Evolutionary conservation across 2,329 filamentous ascomycete species (phyloP).

Genomic region (Neofusicoccum umdonicola): DNA sequence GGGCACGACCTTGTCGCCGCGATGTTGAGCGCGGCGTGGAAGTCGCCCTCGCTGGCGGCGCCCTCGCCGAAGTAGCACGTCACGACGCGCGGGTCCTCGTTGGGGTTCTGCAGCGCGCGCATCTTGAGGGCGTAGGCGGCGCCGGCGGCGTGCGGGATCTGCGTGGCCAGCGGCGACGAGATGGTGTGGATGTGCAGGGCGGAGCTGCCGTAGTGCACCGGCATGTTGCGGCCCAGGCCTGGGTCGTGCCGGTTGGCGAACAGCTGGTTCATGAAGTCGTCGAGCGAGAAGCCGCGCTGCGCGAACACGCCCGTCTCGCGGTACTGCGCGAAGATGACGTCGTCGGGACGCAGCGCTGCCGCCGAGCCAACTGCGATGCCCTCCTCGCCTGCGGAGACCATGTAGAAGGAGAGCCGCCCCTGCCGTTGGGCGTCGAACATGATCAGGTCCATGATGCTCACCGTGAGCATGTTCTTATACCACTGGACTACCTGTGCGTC

Average conservation of each 20-base stretch:
- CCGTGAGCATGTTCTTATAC: conserved; percentile 66
- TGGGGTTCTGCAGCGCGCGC: conserved; percentile 70
- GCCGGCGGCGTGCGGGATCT: conserved; percentile 83
- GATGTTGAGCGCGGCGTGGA: conserved; percentile 87
- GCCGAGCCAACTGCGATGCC: conserved; percentile 88
- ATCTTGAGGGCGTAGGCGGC: conserved; percentile 86
- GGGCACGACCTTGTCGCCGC: conserved; percentile 86
- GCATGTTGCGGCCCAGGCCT: conserved; percentile 90
- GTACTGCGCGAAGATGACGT: conserved; percentile 93
- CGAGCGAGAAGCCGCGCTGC: conserved; percentile 80
- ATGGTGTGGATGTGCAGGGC: conserved; percentile 89
- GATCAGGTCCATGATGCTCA: conserved; percentile 88
- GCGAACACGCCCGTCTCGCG: conserved; percentile 88
- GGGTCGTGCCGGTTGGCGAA: conserved; percentile 82
- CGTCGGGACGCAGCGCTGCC: conserved; percentile 75
- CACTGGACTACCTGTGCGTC: conserved; percentile 59
- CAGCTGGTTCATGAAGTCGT: conserved; percentile 92
- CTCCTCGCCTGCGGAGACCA: conserved; percentile 92
- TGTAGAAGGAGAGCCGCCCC: conserved; percentile 93
- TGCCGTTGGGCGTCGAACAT: conserved; percentile 98
- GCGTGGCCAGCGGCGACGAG: conserved; percentile 80
- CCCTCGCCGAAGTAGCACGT: conserved; percentile 90
- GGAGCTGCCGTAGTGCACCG: conserved; percentile 87
- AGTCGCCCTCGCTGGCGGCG: conserved; percentile 86
- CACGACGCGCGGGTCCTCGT: conserved; percentile 57